Base-by-base conservation (phyloP, 2,329 filamentous ascomycete species). In the Leptographium radiaticola region DNA sequence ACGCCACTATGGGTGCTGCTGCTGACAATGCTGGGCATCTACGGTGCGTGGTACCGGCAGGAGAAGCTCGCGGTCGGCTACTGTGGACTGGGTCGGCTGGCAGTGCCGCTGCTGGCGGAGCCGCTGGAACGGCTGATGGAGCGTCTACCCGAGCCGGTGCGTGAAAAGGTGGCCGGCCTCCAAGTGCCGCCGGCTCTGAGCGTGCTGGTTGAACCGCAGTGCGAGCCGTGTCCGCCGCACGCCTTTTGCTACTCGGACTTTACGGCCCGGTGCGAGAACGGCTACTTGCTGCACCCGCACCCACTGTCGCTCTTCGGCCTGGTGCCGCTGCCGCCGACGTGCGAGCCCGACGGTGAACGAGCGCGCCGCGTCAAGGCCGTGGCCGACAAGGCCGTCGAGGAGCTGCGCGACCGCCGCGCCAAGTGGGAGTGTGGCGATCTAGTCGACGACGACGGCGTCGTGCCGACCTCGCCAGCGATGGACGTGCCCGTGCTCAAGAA, bases 51-150 rank as follows among this genome's bases (percentile, higher is more conserved):
- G 79, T 98, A 90, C 72, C 78, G 91, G 49, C 88, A 95, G 65
- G 93, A 98, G 69, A 97, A 97, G 75, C 74, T 95, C n/a, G 86
- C 88, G 16, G 88, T 97, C 20, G 93, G 94, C 38, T 98, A 95
- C 65, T 98, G 93, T 65, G 89, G 90, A 13, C 79, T 95, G 52
- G 93, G 86, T 30, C 80, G 83, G 52, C 74, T 80, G 49, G 79
- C 75, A 2, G 72, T 69, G 36, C 64, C 72, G 59, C 64, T 81
- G 34, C 65, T 69, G 9, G 61, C 65, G 2, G 64, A 67, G 8
- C 53, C 55, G 50, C 69, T 71, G 0, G 68, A 70, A 58, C n/a
- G 38, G 18, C 69, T 68, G 67, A 65, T 68, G 6, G 48, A 46
- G 16, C 70, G 68, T 67, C 66, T 68, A 5, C 62, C 56, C 11